Base-by-base conservation (phyloP, 345 rosid species). In the Cardamine resedifolia region DNA sequence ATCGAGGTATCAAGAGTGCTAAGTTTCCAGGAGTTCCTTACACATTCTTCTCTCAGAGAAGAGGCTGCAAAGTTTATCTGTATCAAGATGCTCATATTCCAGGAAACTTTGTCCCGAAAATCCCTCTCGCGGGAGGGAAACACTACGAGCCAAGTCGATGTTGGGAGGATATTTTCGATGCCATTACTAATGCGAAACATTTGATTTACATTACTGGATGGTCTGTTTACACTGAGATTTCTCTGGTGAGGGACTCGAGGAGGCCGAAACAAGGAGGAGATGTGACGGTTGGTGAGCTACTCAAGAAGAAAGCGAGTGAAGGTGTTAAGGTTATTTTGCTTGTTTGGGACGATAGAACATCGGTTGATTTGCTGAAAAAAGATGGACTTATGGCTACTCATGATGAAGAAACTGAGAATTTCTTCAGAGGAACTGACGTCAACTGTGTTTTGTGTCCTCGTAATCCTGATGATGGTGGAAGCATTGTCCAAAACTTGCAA, bases 1-100 rank as follows among this genome's bases (percentile, higher is more conserved):
- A 71, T 7, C 73, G 79, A 31, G 98, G 99, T 52, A 81, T 95
- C 58, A 72, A 72, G 65, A 88, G 94, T 73, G 64, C 81, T 4
- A 95, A 91, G 60, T 90, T 63, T 64, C 99, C 98, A 34, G 99
- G 98, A 26, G 98, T 95, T 31, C 98, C 99, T 36, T 90, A 87
- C 74, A 88, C 99, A 14, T 95, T 87, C 83, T 95, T 73, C 76
- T 74, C 96, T 1, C 95, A 90, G 88, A 87, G 99, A 70, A 80
- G 67, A 36, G 96, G 97, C 31, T 95, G 99, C 48, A 91, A 78
- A 71, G 99, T 95, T 71, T 85, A 93, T 70, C 66, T 95, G 33
- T 95, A 95, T 85, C 96, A 91, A 71, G 99, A 95, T 83, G 91
- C 99, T 77, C 99, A 95, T 64, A 68, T 95, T 31, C 99, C 99